A percentile compares a stretch with the other conserved stretches of the same genome.
Conservation (phyloP, 2,329 filamentous ascomycete species). For the Paraphaeosphaeria sporulosa region DNA sequence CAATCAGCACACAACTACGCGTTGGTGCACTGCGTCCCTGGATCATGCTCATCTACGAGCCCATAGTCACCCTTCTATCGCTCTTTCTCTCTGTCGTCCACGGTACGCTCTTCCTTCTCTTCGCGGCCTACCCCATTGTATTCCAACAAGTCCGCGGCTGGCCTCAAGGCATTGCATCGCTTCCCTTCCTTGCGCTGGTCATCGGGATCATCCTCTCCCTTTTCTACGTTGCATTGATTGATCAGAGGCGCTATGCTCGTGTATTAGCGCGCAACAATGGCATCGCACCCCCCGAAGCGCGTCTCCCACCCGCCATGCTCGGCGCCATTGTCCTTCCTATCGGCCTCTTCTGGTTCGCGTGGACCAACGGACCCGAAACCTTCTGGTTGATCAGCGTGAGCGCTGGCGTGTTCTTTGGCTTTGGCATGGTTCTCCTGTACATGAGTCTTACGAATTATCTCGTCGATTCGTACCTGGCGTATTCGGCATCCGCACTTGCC, state of each 20-base stretch:
- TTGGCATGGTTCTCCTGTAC: constrained; percentile 45
- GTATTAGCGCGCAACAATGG: constrained; percentile 48
- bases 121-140: constrained; percentile 61
- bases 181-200: constrained; percentile 69
- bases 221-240: constrained; percentile 25
- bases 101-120: constrained; percentile 48
- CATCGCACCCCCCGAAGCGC: constrained; percentile 68
- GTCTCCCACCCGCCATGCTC: constrained; percentile 67
- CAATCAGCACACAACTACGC: constrained; percentile 62
- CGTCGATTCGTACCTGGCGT: constrained; percentile 67
- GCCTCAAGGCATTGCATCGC: constrained; percentile 62
- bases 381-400: constrained; percentile 63
- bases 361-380: constrained; percentile 54
- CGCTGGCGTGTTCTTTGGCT: constrained; percentile 58
- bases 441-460: constrained; percentile 69
- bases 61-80: constrained; percentile 51
- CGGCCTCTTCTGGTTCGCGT: constrained; percentile 44
- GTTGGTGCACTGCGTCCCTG: constrained; percentile 63
- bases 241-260: constrained; percentile 26
- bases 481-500: constrained; percentile 39
- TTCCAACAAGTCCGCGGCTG: constrained; percentile 64
- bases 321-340: constrained; percentile 66
- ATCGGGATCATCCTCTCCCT: constrained; percentile 58
- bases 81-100: constrained; percentile 28
- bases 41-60: constrained; percentile 64